A percentile compares a stretch with the other conserved stretches of the same genome.
Evolutionary conservation across 2,329 filamentous ascomycete genomes (phyloP).

Genomic region (Aspergillus phoenicis): DNA sequence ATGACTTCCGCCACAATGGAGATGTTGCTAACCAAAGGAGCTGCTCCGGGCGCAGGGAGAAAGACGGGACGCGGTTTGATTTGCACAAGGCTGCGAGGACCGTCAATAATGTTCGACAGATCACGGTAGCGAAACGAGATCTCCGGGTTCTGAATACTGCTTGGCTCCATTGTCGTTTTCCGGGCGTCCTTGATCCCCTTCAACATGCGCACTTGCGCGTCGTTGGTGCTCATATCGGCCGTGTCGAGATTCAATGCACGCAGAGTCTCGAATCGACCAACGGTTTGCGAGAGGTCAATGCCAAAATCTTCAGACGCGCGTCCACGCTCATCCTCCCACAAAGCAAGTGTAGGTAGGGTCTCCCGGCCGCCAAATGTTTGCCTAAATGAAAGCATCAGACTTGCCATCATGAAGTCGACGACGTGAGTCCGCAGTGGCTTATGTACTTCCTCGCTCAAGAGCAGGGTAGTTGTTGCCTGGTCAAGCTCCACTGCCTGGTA

Average conservation of each 20-base stretch:
- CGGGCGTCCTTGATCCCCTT: background rate
- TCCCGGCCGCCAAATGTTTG: background rate
- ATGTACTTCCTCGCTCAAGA: background rate
- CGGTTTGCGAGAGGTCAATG: background rate
- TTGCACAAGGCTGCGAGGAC: background rate
- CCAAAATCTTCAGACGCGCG: background rate
- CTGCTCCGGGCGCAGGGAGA: background rate
- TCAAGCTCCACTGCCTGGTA: background rate
- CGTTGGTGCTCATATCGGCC: background rate
- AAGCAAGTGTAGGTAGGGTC: background rate
- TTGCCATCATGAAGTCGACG: background rate
- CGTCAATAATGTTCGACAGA: background rate
- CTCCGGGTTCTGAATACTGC: background rate
- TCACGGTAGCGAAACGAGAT: background rate
- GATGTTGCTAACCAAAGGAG: background rate
- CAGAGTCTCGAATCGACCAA: background rate
- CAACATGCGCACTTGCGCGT: background rate
- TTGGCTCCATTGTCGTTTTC: background rate
- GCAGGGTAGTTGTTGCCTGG: background rate
- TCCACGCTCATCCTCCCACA: background rate
- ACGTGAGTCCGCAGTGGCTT: background rate
- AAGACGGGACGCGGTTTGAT: background rate
- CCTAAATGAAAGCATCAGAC: background rate
- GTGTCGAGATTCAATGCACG: background rate
- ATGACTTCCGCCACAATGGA: background rate